Conservation (phyloP, 306 rosid genomes). For the Vigna angularis region DNA sequence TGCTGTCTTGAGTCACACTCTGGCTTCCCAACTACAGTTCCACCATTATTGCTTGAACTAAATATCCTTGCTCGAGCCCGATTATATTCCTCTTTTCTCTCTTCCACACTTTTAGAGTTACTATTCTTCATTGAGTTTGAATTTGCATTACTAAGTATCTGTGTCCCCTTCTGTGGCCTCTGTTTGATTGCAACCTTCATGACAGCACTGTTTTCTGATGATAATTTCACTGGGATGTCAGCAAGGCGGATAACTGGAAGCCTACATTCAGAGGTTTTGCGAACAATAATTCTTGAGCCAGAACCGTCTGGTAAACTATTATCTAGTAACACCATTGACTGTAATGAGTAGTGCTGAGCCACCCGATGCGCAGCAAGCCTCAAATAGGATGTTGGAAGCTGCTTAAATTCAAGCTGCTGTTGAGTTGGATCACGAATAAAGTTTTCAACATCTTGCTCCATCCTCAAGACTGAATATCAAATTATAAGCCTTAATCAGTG, state of each 20-base stretch:
- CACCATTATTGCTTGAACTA: conserved; percentile 59
- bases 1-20: conserved; percentile 69
- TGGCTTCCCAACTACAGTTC: conserved; percentile 61
- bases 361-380: conserved; percentile 98
- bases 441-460: conserved; percentile 96
- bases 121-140: conserved; percentile 61
- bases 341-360: conserved; percentile 93
- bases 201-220: conserved; percentile 64
- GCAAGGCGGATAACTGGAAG: conserved; percentile 88
- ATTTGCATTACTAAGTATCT: conserved; percentile 45
- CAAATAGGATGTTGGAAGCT: conserved; percentile 94
- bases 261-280: conserved; percentile 81
- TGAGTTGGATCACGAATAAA: conserved; percentile 81
- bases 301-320: conserved; percentile 86
- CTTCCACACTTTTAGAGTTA: conserved; percentile 90
- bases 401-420: conserved; percentile 93
- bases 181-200: conserved; percentile 92
- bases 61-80: conserved; percentile 98
- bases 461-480: conserved; percentile 77
- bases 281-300: conserved; percentile 91
- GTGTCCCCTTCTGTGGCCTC: conserved; percentile 83
- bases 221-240: conserved; percentile 79
- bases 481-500: conserved; percentile 29
- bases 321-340: conserved; percentile 94
- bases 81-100: conserved; percentile 96